These are phyloP conservation scores for Pterocarpus macrocarpus DNA, from an alignment of 306 rosid species.

Conservation along the genomic window DNA sequence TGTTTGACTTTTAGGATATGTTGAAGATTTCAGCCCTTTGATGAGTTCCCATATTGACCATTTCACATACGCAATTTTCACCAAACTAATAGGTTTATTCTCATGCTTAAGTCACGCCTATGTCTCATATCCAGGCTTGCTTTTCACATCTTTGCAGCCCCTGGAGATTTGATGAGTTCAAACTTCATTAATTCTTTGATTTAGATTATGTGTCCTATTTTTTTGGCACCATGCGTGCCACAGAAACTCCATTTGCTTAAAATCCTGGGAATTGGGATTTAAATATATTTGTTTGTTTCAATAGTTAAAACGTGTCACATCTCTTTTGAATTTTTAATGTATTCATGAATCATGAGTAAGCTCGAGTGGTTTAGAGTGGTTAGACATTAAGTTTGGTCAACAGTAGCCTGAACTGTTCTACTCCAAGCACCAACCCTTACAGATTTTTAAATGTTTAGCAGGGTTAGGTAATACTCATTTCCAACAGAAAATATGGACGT, in stretches of 20 bases:
- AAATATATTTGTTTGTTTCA: neutral
- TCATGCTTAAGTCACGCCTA: neutral
- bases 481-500: neutral
- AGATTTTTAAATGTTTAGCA: neutral
- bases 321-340: slow-evolving; percentile 35
- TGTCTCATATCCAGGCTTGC: neutral
- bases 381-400: slow-evolving; percentile 18
- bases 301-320: slow-evolving; percentile 36
- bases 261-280: neutral
- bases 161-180: neutral
- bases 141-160: slow-evolving; percentile 16
- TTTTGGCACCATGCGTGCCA: slow-evolving; percentile 33
- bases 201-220: slow-evolving; percentile 7
- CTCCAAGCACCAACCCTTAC: slow-evolving; percentile 24
- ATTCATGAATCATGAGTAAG: neutral
- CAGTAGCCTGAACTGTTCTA: slow-evolving; percentile 26
- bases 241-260: slow-evolving; percentile 4
- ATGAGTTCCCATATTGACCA: slow-evolving; percentile 30
- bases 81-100: slow-evolving; percentile 22
- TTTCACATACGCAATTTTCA: neutral
- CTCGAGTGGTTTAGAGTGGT: slow-evolving; percentile 45
- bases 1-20: slow-evolving; percentile 43
- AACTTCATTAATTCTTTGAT: neutral
- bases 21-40: slow-evolving; percentile 23
- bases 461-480: slow-evolving; percentile 29